Evolutionary conservation across 2,329 filamentous ascomycete species (phyloP).

Genomic region (Penicillium sp.): DNA sequence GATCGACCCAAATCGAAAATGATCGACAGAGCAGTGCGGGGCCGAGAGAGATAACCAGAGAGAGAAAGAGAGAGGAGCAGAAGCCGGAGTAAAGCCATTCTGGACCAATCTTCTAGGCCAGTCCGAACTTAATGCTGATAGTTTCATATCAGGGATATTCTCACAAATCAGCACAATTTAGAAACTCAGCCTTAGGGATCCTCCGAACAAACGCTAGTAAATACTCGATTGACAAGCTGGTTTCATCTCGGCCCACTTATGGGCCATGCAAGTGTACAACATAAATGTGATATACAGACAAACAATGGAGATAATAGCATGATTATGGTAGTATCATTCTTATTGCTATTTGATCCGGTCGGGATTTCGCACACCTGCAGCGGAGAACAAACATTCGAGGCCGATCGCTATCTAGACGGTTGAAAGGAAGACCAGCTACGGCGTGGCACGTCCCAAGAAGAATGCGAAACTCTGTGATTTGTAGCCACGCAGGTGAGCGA

Average conservation of each 20-base stretch:
- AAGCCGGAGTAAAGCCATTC: constrained; percentile 6
- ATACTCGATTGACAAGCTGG: background rate
- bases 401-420: constrained; percentile 9
- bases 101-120: background rate
- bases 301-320: background rate
- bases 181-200: background rate
- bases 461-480: constrained; percentile 4
- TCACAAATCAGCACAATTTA: constrained; percentile 2
- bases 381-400: constrained; percentile 6
- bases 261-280: background rate
- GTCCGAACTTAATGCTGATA: constrained; percentile 3
- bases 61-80: background rate
- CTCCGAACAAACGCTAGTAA: background rate
- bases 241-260: background rate
- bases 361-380: background rate
- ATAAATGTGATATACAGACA: constrained; percentile 4
- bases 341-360: background rate
- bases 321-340: too few species aligned
- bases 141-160: background rate
- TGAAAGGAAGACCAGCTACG: constrained; percentile 6
- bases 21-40: constrained; percentile 4
- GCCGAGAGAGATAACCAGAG: background rate
- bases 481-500: constrained; percentile 1
- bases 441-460: background rate
- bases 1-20: background rate